Conservation (phyloP, 2,329 filamentous ascomycete species). For the Aspergillus transmontanensis region DNA sequence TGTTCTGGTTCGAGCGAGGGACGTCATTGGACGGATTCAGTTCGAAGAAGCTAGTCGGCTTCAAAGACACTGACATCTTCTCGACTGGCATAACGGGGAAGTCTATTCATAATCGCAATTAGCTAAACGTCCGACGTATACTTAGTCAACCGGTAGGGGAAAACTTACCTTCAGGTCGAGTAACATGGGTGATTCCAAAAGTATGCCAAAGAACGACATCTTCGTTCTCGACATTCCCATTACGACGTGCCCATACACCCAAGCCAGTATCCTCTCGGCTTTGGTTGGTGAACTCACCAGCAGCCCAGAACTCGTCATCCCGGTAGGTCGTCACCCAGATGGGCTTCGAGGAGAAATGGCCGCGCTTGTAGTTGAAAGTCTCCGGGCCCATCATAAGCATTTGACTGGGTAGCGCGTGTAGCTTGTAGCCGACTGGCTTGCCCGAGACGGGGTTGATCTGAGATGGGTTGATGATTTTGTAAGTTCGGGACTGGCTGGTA, state of each 20-base stretch:
- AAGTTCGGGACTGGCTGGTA: neutral
- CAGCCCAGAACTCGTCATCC: slow-evolving; percentile 51
- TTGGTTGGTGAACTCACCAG: slow-evolving; percentile 52
- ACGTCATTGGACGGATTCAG: neutral
- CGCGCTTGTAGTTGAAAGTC: slow-evolving; percentile 36
- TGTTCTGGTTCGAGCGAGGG: neutral
- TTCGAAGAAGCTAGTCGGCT: neutral
- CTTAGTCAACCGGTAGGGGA: too few relatives aligned
- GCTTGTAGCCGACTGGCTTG: slow-evolving; percentile 52
- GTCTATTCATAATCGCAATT: neutral
- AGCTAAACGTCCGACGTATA: neutral
- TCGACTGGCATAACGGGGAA: slow-evolving; percentile 4
- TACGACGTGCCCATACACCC: neutral
- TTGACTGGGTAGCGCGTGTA: slow-evolving; percentile 45
- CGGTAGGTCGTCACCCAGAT: neutral
- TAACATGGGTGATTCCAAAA: neutral
- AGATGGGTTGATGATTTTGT: neutral
- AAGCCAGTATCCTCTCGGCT: slow-evolving; percentile 42
- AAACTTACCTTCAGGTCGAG: neutral
- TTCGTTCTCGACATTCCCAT: slow-evolving; percentile 23
- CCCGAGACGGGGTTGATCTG: slow-evolving; percentile 37
- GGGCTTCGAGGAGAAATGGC: neutral
- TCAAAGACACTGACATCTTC: neutral
- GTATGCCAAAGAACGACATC: slow-evolving; percentile 3
- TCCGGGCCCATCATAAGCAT: slow-evolving; percentile 50